Conservation (phyloP, 345 rosid genomes). For the Gossypium rotundifolium region DNA sequence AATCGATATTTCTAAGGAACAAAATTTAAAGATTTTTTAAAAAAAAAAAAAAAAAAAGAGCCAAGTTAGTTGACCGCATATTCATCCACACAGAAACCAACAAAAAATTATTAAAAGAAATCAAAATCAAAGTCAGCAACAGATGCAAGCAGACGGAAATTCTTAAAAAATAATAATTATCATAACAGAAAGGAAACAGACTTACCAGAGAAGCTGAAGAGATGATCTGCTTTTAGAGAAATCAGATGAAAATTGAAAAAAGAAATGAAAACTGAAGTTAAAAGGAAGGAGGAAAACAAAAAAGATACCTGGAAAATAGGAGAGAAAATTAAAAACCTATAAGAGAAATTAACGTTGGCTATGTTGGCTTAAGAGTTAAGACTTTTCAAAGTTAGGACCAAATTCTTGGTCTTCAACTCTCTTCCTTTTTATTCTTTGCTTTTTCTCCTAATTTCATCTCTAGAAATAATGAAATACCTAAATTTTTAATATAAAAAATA, state of each 20-base stretch:
- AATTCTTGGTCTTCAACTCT: neutral
- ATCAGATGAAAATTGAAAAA: neutral
- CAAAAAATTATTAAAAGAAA: neutral
- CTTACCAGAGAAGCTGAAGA: neutral
- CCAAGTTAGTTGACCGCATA: neutral
- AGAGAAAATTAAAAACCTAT: slow-evolving; percentile 1
- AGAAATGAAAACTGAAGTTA: neutral
- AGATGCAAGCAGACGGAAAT: neutral
- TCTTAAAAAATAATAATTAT: neutral
- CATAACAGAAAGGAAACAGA: neutral
- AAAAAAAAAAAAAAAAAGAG: neutral
- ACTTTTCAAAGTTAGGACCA: neutral
- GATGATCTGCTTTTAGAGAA: neutral
- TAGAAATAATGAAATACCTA: neutral
- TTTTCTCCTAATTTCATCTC: neutral
- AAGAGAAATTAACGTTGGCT: neutral
- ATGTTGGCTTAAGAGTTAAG: neutral
- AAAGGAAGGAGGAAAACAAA: neutral
- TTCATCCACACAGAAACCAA: neutral
- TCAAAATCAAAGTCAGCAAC: neutral
- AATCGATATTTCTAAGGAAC: neutral
- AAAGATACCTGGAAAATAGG: slow-evolving; percentile 3
- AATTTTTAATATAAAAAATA: too few species aligned
- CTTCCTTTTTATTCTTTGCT: neutral
- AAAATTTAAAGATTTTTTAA: neutral